Evolutionary conservation across 225 moss, liverwort and hornwort species (phyloP).

Genomic region (Straminergon stramineum): DNA sequence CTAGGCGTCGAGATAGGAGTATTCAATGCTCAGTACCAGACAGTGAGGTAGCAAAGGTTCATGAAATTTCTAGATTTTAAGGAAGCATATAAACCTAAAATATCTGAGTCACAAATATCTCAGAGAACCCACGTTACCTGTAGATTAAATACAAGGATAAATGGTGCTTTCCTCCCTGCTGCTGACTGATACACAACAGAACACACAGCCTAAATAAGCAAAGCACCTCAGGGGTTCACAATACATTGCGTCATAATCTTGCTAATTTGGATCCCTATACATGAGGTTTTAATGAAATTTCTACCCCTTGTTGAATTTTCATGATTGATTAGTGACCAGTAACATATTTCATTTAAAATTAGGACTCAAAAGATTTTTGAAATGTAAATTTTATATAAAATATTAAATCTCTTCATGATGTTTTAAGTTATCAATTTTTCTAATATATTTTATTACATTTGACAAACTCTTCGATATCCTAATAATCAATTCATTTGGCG

Average conservation of each 20-base stretch:
- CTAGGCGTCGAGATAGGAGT: not conserved
- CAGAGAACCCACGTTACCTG: constrained; percentile 28
- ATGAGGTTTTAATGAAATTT: not conserved
- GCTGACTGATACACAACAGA: constrained; percentile 31
- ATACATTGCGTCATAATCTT: not conserved
- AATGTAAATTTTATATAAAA: not conserved
- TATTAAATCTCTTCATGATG: not conserved
- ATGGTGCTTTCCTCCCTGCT: constrained; percentile 49
- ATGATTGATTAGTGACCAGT: not conserved
- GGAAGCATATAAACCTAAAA: not conserved
- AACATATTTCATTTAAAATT: not conserved
- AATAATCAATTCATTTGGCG: not conserved
- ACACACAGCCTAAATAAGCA: not conserved
- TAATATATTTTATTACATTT: not conserved
- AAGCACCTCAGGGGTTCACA: not conserved
- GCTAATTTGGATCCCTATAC: not conserved
- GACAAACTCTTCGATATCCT: not conserved
- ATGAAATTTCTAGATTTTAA: not conserved
- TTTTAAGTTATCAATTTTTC: not conserved
- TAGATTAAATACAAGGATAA: constrained; percentile 56
- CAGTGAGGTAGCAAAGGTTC: not conserved
- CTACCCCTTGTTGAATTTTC: not conserved
- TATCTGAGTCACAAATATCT: not conserved
- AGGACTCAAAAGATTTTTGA: not conserved
- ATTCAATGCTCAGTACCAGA: not conserved